phyloP scores from a whole-genome alignment of 257 asterid genomes.

The Solanum peruvianum region DNA sequence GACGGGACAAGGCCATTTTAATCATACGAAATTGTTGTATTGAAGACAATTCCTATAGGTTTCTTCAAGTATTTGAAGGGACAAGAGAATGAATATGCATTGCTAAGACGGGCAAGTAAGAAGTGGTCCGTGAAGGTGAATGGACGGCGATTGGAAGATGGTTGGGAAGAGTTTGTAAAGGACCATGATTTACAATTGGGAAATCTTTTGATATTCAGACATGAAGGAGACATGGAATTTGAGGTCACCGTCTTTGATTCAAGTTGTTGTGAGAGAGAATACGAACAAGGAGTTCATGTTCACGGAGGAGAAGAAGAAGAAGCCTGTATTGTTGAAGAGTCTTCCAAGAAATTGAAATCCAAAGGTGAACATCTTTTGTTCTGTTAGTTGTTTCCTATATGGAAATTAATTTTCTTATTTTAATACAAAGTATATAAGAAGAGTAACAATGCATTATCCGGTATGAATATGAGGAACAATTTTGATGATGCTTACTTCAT shows the following conservation, averaged over 20 bases:
- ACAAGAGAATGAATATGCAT: background rate
- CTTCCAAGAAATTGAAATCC: background rate
- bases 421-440: background rate
- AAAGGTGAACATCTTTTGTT: background rate
- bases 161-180: slow-evolving; percentile 5
- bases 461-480: background rate
- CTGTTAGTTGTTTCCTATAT: background rate
- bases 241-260: background rate
- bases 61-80: slow-evolving; percentile 1
- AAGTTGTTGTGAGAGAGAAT: background rate
- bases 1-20: background rate
- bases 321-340: background rate
- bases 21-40: background rate
- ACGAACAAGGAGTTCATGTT: background rate
- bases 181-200: slow-evolving; percentile 7
- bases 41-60: slow-evolving; percentile 1
- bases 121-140: slow-evolving; percentile 3
- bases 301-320: background rate
- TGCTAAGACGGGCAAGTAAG: background rate
- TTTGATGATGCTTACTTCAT: background rate
- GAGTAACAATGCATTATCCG: background rate
- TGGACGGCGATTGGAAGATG: background rate
- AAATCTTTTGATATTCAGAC: slow-evolving; percentile 1
- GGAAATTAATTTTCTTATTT: background rate
- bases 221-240: slow-evolving; percentile 11